Base-by-base conservation (phyloP, 202 grass and related monocot species). In the Thinopyrum obtusiflorum region DNA sequence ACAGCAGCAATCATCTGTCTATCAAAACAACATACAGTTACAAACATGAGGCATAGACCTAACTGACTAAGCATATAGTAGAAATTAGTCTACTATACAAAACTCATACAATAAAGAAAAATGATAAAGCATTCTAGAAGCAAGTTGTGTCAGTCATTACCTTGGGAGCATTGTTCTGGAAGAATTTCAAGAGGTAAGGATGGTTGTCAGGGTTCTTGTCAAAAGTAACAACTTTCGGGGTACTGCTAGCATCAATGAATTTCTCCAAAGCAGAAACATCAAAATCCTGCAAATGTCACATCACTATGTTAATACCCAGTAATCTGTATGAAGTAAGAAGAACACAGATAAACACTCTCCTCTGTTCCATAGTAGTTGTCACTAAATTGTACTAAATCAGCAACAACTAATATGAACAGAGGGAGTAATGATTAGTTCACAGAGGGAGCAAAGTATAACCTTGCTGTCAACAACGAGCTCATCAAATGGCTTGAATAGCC, bases 401-500 rank as follows among this genome's bases (percentile, higher is more conserved):
- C 47, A 53, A 51, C 2, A 53, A 53, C 15, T 51, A 51, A 51
- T 17, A 51, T 17, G 47, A 51, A 51, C 47, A 51, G 47, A 51
- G 47, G 14, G 14, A 65, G 70, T 10, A 57, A 40, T 24, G 35
- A 13, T 21, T 74, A 23, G 31, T 47, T 76, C 13, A 21, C 53
- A 4, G 44, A 83, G 14, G 24, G 21, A 63, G 20, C 65, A 18
- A 55, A 60, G 23, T 79, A 10, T 35, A 79, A 98, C 95, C 95
- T 95, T 89, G 85, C 67, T 93, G 91, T 98, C 95, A 65, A 95
- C 86, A 61, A 93, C 78, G 27, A 98, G 91, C 83, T 98, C 95
- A 80, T 98, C 95, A 77, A 98, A 98, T 68, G 93, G 95, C 65
- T 98, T 98, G 72, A 95, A 85, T 37, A 98, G 66, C 89, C 95